These are phyloP conservation scores for Aspergillus affinis DNA, from an alignment of 495 filamentous ascomycete genomes.

Conservation along the genomic window DNA sequence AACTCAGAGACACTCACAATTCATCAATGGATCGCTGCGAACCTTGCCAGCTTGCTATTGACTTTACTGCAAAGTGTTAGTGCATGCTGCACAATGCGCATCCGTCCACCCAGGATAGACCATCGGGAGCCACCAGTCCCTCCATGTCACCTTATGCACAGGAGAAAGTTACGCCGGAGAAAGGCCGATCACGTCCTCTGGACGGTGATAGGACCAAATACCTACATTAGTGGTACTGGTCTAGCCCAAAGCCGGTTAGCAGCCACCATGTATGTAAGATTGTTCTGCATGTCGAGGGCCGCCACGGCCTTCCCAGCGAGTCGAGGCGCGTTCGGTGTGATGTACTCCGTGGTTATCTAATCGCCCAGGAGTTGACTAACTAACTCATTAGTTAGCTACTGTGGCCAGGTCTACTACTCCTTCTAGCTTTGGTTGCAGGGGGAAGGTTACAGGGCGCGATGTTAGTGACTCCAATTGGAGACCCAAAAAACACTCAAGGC, in stretches of 20 bases:
- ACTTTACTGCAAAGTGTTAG: neutral
- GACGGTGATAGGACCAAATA: neutral
- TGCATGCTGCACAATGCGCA: neutral
- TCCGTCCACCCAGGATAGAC: slow-evolving; percentile 1
- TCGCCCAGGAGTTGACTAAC: neutral
- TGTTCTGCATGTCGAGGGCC: neutral
- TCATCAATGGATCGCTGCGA: neutral
- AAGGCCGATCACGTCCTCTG: slow-evolving; percentile 2
- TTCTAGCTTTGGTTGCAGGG: neutral
- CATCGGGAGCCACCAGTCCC: neutral
- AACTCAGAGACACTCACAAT: neutral
- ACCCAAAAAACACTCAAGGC: neutral
- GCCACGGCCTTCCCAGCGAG: neutral
- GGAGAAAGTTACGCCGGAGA: slow-evolving; percentile 3
- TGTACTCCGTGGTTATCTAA: neutral
- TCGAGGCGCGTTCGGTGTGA: neutral
- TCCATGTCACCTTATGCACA: neutral
- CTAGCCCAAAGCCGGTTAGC: neutral
- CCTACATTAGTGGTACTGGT: slow-evolving; percentile 13
- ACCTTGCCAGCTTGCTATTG: neutral
- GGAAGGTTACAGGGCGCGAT: neutral
- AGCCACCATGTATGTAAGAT: slow-evolving; percentile 8
- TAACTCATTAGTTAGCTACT: too few species aligned
- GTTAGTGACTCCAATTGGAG: neutral
- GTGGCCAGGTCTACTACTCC: neutral